Conservation (phyloP, 306 rosid species). For the Dalbergia cochinchinensis region DNA sequence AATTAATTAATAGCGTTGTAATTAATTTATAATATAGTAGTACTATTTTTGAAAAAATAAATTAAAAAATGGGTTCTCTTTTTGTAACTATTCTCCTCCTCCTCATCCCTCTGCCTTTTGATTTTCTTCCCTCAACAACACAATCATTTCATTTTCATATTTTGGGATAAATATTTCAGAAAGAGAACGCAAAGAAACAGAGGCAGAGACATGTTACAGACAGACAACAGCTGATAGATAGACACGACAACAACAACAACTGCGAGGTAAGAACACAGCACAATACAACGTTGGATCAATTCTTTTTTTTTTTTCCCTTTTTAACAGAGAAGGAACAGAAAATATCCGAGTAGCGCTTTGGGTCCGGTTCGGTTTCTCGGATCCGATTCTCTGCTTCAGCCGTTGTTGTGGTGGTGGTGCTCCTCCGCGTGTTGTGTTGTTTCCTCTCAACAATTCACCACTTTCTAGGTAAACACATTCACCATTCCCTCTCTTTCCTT, state of each 20-base stretch:
- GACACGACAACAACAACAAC: slow-evolving; percentile 12
- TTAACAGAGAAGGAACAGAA: background rate
- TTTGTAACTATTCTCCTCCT: slow-evolving; percentile 61
- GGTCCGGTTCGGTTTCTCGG: slow-evolving; percentile 52
- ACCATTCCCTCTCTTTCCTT: slow-evolving; percentile 40
- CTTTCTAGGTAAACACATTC: slow-evolving; percentile 58
- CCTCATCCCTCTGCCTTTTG: background rate
- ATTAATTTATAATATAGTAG: background rate
- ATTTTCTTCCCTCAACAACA: slow-evolving; percentile 41
- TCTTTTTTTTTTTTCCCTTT: slow-evolving; percentile 32
- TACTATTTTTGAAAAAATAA: background rate
- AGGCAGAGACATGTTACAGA: slow-evolving; percentile 31
- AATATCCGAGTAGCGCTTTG: slow-evolving; percentile 26
- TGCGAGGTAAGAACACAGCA: slow-evolving; percentile 21
- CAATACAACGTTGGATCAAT: slow-evolving; percentile 6
- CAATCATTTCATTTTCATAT: slow-evolving; percentile 55
- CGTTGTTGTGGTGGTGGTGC: slow-evolving; percentile 27
- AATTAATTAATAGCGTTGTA: slow-evolving; percentile 30
- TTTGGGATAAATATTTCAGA: slow-evolving; percentile 40
- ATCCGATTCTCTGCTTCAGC: slow-evolving; percentile 50
- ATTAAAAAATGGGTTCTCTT: slow-evolving; percentile 34
- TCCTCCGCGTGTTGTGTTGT: slow-evolving; percentile 4
- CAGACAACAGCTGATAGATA: slow-evolving; percentile 31
- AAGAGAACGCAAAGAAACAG: slow-evolving; percentile 32
- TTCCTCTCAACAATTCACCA: slow-evolving; percentile 50